phyloP scores from a whole-genome alignment of 2,329 filamentous ascomycete species.

The Ophiostoma piceae region DNA sequence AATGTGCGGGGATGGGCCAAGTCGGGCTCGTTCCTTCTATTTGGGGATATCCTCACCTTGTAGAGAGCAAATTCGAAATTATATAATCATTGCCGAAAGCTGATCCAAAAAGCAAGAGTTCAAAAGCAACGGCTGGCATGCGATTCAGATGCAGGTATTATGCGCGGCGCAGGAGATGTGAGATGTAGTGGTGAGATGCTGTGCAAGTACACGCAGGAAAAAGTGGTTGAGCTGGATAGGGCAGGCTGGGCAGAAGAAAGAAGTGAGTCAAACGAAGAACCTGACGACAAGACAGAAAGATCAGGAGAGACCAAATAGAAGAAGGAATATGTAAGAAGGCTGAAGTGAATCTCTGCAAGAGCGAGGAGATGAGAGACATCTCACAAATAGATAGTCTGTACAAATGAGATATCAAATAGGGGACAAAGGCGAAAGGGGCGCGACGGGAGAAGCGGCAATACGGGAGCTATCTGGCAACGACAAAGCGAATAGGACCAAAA shows the following conservation, averaged over 20 bases:
- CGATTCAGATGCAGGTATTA: not conserved
- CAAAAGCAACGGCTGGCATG: not conserved
- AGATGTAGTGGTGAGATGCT: not conserved
- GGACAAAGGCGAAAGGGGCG: not conserved
- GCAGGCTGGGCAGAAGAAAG: not conserved
- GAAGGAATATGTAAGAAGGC: constrained; percentile 2
- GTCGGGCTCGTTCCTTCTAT: not conserved
- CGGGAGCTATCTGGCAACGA: not conserved
- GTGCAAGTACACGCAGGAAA: not conserved
- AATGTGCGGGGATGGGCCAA: not conserved
- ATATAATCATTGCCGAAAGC: not conserved
- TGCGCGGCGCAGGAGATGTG: not conserved
- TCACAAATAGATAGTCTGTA: not conserved
- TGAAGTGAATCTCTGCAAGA: not conserved
- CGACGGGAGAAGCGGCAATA: not conserved
- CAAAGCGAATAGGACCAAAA: not conserved
- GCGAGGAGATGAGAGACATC: not conserved
- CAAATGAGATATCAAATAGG: not conserved
- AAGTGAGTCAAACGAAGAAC: not conserved
- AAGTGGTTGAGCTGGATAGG: not conserved
- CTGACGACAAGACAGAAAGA: not conserved
- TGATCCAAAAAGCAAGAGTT: no score
- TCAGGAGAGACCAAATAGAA: not conserved
- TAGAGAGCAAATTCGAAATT: not conserved
- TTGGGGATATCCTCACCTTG: not conserved